Base-by-base conservation (phyloP, 805 yeast genomes). In the Wickerhamiella domercqiae region DNA sequence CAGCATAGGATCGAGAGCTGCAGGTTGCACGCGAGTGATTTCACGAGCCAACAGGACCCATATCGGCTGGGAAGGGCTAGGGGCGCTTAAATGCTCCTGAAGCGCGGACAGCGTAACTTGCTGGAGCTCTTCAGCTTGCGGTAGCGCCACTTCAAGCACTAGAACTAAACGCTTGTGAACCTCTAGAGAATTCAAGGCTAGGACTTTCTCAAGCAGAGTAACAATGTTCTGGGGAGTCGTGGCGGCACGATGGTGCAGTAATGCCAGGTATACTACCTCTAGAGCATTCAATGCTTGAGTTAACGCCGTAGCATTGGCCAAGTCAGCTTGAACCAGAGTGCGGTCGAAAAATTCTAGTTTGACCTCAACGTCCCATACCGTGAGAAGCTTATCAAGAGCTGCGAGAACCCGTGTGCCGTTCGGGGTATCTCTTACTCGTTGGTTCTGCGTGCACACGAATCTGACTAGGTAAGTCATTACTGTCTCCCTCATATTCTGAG, bases 331-430 rank as follows among this genome's bases (percentile, higher is more conserved):
- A 15, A 80, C 72, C 38, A 90, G 60, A 49, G 84, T 81, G 44
- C 90, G 74, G 47, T 90, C 98, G 52, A 90, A 90, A 56, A 81
- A 84, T 1, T 77, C 70, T 24, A 90, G 63, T 48, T 82, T 82
- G 15, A 90, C 84, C n/a, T 76, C 70, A 47, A 83, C 94, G 0
- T 82, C 68, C 97, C 97, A 87, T 3, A 80, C 73, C 7, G 82
- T 73, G 39, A 86, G 61, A 11, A 87, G 62, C 37, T 73, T 75
- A 38, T 79, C 75, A 34, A 90, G 61, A 7, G 84, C 75, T n/a
- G 73, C 74, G 36, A 90, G 57, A 0, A 94, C 90, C 34, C 82
- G 71, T 40, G 75, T 75, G 11, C 94, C 93, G 3, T 83, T 59
- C 39, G 79, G 84, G 47, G 75, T 75, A 44, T 84, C 94, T 0